These are phyloP conservation scores for Myriosclerotinia curreyana DNA, from an alignment of 2,329 filamentous ascomycete genomes.

Conservation along the genomic window DNA sequence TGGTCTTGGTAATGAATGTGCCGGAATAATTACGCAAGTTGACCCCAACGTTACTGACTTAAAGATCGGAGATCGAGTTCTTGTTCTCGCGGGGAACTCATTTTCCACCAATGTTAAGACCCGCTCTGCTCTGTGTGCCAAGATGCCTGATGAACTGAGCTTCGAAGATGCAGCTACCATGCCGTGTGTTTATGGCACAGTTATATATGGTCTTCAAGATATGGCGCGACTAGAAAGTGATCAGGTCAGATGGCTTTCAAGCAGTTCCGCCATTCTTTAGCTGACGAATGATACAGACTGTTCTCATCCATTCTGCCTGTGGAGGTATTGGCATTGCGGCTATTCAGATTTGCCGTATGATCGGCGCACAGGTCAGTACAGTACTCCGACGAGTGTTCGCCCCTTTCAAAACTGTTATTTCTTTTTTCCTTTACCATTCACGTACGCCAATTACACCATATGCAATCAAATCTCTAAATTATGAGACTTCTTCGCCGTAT, in stretches of 20 bases:
- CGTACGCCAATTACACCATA: no score
- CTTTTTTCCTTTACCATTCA: no score
- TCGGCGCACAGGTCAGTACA: slow-evolving; percentile 37
- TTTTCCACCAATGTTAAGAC: neutral
- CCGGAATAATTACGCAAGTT: slow-evolving; percentile 32
- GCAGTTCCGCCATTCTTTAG: neutral
- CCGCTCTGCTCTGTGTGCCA: slow-evolving; percentile 37
- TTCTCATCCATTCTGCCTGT: slow-evolving; percentile 39
- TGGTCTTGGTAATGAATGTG: slow-evolving; percentile 31
- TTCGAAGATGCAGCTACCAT: slow-evolving; percentile 29
- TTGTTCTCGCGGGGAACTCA: neutral
- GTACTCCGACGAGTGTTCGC: neutral
- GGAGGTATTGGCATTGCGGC: slow-evolving; percentile 39
- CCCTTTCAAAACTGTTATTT: neutral
- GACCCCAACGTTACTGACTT: slow-evolving; percentile 29
- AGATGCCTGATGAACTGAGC: slow-evolving; percentile 24
- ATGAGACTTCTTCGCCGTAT: no score
- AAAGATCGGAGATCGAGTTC: slow-evolving; percentile 32
- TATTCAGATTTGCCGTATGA: slow-evolving; percentile 33
- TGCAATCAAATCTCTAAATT: no score
- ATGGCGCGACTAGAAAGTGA: slow-evolving; percentile 14
- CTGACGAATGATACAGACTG: slow-evolving; percentile 26
- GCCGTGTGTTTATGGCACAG: slow-evolving; percentile 28
- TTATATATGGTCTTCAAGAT: slow-evolving; percentile 25
- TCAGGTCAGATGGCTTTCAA: neutral